These are phyloP conservation scores for Penicillium waksmanii DNA, from an alignment of 495 filamentous ascomycete genomes.

Conservation along the genomic window DNA sequence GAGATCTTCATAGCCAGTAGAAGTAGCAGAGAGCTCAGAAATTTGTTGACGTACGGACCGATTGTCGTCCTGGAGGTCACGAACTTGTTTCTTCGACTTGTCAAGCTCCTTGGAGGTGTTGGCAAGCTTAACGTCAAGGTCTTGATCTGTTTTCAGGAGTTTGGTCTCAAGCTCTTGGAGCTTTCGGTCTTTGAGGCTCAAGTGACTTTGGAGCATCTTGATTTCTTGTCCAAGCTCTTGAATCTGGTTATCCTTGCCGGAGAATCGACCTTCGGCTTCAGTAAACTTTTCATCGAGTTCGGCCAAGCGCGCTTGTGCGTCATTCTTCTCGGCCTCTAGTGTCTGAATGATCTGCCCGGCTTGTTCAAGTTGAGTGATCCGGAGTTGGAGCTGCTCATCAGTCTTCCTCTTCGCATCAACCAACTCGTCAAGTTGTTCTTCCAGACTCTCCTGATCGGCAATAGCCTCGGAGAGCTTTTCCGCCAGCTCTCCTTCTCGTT, in stretches of 20 bases:
- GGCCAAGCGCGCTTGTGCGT: constrained; percentile 65
- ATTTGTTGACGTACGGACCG: constrained; percentile 83
- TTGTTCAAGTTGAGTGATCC: constrained; percentile 83
- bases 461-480: constrained; percentile 94
- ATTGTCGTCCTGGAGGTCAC: constrained; percentile 80
- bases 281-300: constrained; percentile 69
- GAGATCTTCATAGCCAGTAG: constrained; percentile 91
- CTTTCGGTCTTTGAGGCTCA: constrained; percentile 88
- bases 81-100: constrained; percentile 66
- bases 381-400: constrained; percentile 80
- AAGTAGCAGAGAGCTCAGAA: constrained; percentile 84
- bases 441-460: constrained; percentile 90
- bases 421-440: constrained; percentile 89
- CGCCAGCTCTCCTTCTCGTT: constrained; percentile 82
- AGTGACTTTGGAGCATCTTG: constrained; percentile 89
- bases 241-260: constrained; percentile 71
- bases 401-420: constrained; percentile 87
- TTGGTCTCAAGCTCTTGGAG: constrained; percentile 84
- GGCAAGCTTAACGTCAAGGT: constrained; percentile 84
- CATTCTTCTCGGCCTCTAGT: constrained; percentile 81
- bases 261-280: constrained; percentile 66
- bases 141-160: constrained; percentile 82
- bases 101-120: constrained; percentile 83
- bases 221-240: constrained; percentile 77
- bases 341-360: constrained; percentile 83